Evolutionary conservation across 192 early-diverging fungal genomes (phyloP), one percentile per base, ranked within the genome.

Genomic region (Podila minutissima): DNA sequence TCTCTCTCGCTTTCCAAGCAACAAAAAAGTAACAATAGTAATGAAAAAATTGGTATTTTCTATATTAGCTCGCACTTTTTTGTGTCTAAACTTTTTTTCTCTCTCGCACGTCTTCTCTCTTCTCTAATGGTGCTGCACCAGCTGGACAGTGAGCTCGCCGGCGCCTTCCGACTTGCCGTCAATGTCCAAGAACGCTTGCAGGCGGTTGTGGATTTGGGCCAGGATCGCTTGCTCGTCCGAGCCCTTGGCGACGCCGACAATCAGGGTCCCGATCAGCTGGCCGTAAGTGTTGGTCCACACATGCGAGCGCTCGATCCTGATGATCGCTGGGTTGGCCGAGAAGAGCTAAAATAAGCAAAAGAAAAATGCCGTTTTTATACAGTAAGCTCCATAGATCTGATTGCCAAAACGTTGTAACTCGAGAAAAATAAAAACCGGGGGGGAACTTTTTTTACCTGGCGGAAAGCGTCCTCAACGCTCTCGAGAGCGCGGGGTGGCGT

Each of bases 201-300:
- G 63, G 8, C 83, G 68, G 41, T 84, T 70, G 67, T 90, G 85
- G 17, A 88, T 86, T 26, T 67, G 59, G 4, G 84, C 66, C 51
- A 90, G 62, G 2, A 88, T 78, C 2, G 62, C 66, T 32, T 88
- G 87, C 68, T 90, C 89, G 59, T 88, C 84, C 10, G 86, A 74
- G 24, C 83, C 86, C 5, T 83, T 75, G 10, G 66, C 65, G 15
- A 88, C 84, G 20, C 74, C 76, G 22, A 90, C 72, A 38, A 83
- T 74, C 46, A 88, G 55, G 0, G 89, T 87, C 4, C 87, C 89
- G 22, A 90, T 77, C 22, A 83, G 59, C 57, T 87, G 84, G 5
- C 84, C 85, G 68, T 85, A 86, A 0, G 87, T 87, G 59, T 88
- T 90, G 38, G 84, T 86, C 89, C 89, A 90, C 46, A 90, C 82